Conservation (phyloP, 1,139 yeast species). For the Kodamaea anthophila region DNA sequence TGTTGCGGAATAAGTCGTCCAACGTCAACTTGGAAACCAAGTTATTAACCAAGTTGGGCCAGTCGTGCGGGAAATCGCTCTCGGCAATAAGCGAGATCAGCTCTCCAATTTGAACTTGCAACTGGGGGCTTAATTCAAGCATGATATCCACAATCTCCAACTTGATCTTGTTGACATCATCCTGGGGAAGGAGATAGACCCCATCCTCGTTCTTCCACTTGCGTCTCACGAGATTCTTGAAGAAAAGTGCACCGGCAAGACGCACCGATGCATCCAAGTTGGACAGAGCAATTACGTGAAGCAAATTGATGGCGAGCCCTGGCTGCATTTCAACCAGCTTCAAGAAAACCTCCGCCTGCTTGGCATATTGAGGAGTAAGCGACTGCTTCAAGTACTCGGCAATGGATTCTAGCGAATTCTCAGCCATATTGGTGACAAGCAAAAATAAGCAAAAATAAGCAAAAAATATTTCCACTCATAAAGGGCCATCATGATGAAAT, state of each 20-base stretch:
- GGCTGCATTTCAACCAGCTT: slow-evolving; percentile 55
- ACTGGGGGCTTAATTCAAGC: slow-evolving; percentile 67
- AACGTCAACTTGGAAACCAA: slow-evolving; percentile 59
- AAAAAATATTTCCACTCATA: too few relatives aligned
- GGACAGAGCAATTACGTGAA: slow-evolving; percentile 71
- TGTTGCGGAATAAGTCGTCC: slow-evolving; percentile 67
- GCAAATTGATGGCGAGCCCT: slow-evolving; percentile 69
- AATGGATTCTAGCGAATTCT: slow-evolving; percentile 35
- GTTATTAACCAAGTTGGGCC: slow-evolving; percentile 77
- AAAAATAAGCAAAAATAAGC: too few relatives aligned
- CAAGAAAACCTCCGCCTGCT: slow-evolving; percentile 54
- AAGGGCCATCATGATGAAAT: too few relatives aligned
- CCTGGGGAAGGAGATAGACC: slow-evolving; percentile 52
- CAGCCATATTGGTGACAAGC: slow-evolving; percentile 6
- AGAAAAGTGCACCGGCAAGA: slow-evolving; percentile 84
- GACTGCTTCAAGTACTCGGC: slow-evolving; percentile 45
- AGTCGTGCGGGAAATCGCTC: slow-evolving; percentile 86
- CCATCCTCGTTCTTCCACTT: slow-evolving; percentile 93
- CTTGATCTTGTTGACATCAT: slow-evolving; percentile 67
- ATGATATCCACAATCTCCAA: slow-evolving; percentile 72
- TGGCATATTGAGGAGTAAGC: slow-evolving; percentile 47
- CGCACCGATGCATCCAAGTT: slow-evolving; percentile 53
- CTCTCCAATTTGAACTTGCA: slow-evolving; percentile 91
- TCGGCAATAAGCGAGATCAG: slow-evolving; percentile 90
- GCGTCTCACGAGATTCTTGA: slow-evolving; percentile 79